Base-by-base conservation (phyloP, 768 basidiomycete species). In the Chalciporus chontae region DNA sequence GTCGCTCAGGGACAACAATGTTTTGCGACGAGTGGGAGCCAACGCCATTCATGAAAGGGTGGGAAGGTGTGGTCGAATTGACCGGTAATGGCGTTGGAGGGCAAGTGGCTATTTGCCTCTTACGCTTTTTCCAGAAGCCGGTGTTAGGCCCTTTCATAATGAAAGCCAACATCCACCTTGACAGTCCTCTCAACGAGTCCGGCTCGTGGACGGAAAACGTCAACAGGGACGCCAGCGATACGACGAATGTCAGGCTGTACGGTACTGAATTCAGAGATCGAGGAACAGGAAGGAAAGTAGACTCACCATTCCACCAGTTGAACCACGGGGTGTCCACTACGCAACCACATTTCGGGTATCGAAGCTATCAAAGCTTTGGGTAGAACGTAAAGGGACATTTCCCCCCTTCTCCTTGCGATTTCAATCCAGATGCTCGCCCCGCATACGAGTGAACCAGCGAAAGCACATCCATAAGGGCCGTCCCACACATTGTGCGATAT, bases 401-500 rank as follows among this genome's bases (percentile, higher is more conserved):
- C 89, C 5, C 87, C 86, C 45, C 89, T 71, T 54, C 89, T 70
- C 47, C 73, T 71, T 3, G 81, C 83, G 51, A 84, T 81, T 61
- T 91, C 89, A 23, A 90, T 77, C 80, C 83, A 88, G 38, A 91
- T 88, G 47, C 87, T 89, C 48, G 76, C 71, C 4, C 89, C 88
- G 53, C 88, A 90, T 15, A 76, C 68, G 38, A 91, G 63, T 52
- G 84, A 85, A 18, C 85, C 88, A 4, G 72, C 76, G 51, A 90
- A 66, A 26, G 84, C 68, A 52, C 84, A 78, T 1, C 89, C 89
- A 49, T 73, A 76, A 1, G 89, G 84, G 0, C 89, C 86, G 59
- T 91, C 89, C 80, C 85, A 88, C 51, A 85, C 79, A 50, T 91
- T 78, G 55, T 91, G 86, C 14, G 88, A 84, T 42, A 91, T 72